Base-by-base conservation (phyloP, 2,329 filamentous ascomycete genomes). In the Elsinoe ampelina region DNA sequence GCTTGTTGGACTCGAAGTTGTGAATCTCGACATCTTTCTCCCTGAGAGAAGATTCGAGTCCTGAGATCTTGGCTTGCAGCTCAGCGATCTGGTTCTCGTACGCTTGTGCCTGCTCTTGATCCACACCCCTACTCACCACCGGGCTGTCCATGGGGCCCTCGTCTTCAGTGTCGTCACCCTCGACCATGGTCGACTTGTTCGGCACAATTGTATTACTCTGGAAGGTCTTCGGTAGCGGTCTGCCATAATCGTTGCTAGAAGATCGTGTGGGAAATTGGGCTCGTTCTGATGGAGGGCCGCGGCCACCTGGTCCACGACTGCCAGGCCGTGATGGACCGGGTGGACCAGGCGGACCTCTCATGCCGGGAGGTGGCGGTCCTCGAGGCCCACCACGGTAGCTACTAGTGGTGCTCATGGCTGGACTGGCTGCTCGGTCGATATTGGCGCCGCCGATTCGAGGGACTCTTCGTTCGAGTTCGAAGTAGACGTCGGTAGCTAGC, bases 171-270 rank as follows among this genome's bases (percentile, higher is more conserved):
- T 95, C 90, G 62, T 95, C 91, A 68, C 97, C 93, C 70, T 98
- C 93, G 1, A 97, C 83, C 85, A 97, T 91, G 0, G 88, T 96
- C 66, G 92, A 95, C 73, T 97, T 98, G 68, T 96, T 97, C 0
- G 93, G 93, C 32, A 97, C 87, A 65, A 97, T 95, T 0, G 90
- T 97, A 68, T 95, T 97, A 68, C 87, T 92, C 68, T 95, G 91
- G 62, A 95, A 90, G 36, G 90, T 90, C 68, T 95, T 95, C 13
- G 88, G 86, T 62, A 88, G 81, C 3, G 91, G 91, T 45, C 88
- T 80, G 41, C 86, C 85, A 61, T 83, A 86, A 54, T 86, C 83
- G 64, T 83, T 50, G 61, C 59, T 50, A 55, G 60, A 50, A 51
- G 55, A 17, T 54, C 47, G 41, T 60, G 57, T 55, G 51, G 43